Percentiles rank a stretch among this genome's conserved stretches.
These are phyloP conservation scores for Hamamelis virginiana DNA, from an alignment of 164 flowering plant species.

Conservation along the genomic window DNA sequence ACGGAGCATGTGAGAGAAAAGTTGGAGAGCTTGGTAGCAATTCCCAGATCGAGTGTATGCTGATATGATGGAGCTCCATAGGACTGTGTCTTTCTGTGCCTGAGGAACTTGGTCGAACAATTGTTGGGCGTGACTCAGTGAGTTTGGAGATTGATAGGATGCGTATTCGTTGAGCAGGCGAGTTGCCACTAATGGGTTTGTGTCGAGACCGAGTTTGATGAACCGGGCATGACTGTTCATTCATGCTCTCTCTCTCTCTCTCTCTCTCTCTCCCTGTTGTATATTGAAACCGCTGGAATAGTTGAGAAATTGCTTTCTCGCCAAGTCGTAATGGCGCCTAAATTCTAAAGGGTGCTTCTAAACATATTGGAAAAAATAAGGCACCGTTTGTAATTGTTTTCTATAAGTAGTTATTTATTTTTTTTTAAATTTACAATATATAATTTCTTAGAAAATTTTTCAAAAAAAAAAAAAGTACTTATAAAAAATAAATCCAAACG, in stretches of 20 bases:
- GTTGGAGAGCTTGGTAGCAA: constrained; percentile 29
- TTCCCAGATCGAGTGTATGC: constrained; percentile 23
- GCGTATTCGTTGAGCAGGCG: constrained; percentile 30
- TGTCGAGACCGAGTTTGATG: constrained; percentile 38
- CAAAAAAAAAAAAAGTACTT: too few relatives aligned
- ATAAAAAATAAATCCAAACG: too few relatives aligned
- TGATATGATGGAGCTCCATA: constrained; percentile 44
- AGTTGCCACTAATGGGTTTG: constrained; percentile 25
- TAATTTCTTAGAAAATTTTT: too few relatives aligned
- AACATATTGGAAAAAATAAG: too few relatives aligned
- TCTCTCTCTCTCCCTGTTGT: neutral
- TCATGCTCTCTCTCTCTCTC: constrained; percentile 8
- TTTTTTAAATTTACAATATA: too few relatives aligned
- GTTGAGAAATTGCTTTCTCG: too few relatives aligned
- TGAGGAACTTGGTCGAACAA: constrained; percentile 36
- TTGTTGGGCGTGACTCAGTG: constrained; percentile 27
- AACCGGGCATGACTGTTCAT: constrained; percentile 28
- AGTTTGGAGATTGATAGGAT: neutral
- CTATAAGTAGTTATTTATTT: too few relatives aligned
- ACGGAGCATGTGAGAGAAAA: constrained; percentile 30
- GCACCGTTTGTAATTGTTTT: too few relatives aligned
- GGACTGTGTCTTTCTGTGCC: constrained; percentile 32
- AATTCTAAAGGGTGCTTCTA: too few relatives aligned
- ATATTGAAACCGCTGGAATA: too few relatives aligned
- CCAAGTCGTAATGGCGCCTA: too few relatives aligned